Conservation (phyloP, 192 early-diverging fungal species). For the Lobulomyces angularis region DNA sequence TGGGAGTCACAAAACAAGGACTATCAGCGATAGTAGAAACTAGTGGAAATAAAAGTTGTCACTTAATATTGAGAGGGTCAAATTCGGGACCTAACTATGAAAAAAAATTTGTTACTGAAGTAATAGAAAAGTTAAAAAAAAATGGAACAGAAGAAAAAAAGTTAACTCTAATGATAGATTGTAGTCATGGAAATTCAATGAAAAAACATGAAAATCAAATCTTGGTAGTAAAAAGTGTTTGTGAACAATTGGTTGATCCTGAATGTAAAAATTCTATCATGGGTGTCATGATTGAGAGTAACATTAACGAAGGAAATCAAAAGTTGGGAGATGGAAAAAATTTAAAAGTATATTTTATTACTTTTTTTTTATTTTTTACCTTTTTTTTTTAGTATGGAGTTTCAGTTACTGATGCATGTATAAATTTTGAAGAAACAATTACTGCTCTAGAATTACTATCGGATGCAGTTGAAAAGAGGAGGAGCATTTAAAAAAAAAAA, state of each 20-base stretch:
- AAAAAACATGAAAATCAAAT: slow-evolving; percentile 86
- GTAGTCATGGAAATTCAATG: slow-evolving; percentile 81
- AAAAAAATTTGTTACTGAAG: slow-evolving; percentile 40
- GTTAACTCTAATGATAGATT: slow-evolving; percentile 74
- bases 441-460: slow-evolving; percentile 65
- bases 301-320: slow-evolving; percentile 80
- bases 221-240: slow-evolving; percentile 54
- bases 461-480: slow-evolving; percentile 56
- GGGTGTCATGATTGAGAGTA: slow-evolving; percentile 92
- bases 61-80: slow-evolving; percentile 83
- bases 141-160: slow-evolving; percentile 38
- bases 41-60: slow-evolving; percentile 57
- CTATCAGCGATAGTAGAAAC: slow-evolving; percentile 68
- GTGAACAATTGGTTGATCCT: slow-evolving; percentile 53
- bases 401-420: slow-evolving; percentile 88
- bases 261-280: slow-evolving; percentile 25
- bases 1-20: slow-evolving; percentile 73
- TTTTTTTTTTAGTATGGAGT: slow-evolving; percentile 71
- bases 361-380: too few relatives aligned
- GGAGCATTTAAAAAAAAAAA: slow-evolving; percentile 15
- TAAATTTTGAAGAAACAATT: slow-evolving; percentile 73
- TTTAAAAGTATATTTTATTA: slow-evolving; percentile 38
- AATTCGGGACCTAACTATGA: slow-evolving; percentile 81
- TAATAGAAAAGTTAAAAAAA: slow-evolving; percentile 48
- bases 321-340: slow-evolving; percentile 53